Conservation (phyloP, 805 yeast genomes). For the Wickerhamiella kurtzmanii region DNA sequence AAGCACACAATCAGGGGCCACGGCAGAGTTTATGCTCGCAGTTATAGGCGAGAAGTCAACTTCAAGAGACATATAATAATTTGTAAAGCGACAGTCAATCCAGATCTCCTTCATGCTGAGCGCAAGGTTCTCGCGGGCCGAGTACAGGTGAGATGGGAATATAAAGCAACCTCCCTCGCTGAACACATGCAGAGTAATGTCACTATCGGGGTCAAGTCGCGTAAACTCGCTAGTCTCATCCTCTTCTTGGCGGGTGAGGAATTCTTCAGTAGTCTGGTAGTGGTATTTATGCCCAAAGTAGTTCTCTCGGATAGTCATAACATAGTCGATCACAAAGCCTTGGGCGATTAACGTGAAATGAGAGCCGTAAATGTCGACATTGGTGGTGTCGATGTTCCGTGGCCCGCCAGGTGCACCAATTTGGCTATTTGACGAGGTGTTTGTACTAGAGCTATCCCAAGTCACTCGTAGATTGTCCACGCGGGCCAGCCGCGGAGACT, state of each 20-base stretch:
- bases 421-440: constrained; percentile 15
- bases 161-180: constrained; percentile 58
- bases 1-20: constrained; percentile 8
- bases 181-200: constrained; percentile 57
- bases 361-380: constrained; percentile 51
- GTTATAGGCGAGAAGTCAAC: constrained; percentile 51
- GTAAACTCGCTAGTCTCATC: constrained; percentile 6
- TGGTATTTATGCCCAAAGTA: constrained; percentile 80
- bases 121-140: constrained; percentile 45
- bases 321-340: constrained; percentile 65
- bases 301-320: constrained; percentile 68
- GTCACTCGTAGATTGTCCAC: constrained; percentile 45
- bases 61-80: constrained; percentile 82
- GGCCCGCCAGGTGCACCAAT: constrained; percentile 41
- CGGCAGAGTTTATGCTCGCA: constrained; percentile 22
- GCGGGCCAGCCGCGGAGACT: constrained; percentile 49
- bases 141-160: constrained; percentile 61
- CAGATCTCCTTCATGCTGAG: constrained; percentile 52
- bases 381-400: constrained; percentile 42
- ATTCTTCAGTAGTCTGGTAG: constrained; percentile 80
- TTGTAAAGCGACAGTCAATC: constrained; percentile 73
- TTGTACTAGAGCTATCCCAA: constrained; percentile 53
- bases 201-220: constrained; percentile 48
- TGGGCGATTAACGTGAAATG: constrained; percentile 57
- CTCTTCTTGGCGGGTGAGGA: constrained; percentile 27